Evolutionary conservation across 2,329 filamentous ascomycete genomes (phyloP), one percentile per base, ranked within the genome.

Genomic region (Fusarium praegraminearum): DNA sequence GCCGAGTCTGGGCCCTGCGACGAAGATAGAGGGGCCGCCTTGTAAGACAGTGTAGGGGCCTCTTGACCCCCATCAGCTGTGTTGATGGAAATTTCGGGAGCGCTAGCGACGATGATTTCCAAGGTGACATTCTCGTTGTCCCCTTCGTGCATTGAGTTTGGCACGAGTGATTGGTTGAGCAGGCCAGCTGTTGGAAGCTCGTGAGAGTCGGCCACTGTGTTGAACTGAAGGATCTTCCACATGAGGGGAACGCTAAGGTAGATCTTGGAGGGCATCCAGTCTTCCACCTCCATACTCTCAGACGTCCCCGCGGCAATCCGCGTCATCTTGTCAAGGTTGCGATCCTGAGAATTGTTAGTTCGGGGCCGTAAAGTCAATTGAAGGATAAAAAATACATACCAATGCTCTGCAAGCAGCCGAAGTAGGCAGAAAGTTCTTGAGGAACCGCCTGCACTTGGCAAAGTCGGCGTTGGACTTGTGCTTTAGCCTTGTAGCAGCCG

Each of bases 181-280:
- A 86, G 74, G 5, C 82, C 80, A 4, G 78, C 76, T 0, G 75
- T 75, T 1, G 81, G 76, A 2, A 76, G 74, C 15, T 80, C 78
- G 8, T 77, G 78, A 2, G 78, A 73, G 20, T 81, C 78, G 0
- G 79, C 75, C 10, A 76, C 77, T 32, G 78, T 84, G 69, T 82
- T 84, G 70, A 85, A 82, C 56, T 85, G 83, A 6, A 86, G 73
- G 12, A 85, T 82, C 38, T 84, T 82, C 84, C 84, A 86, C 84
- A 86, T 85, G 7, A 86, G 70, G 2, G 83, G 82, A 1, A 85
- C 82, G 62, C 83, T 85, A 36, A 86, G 83, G 66, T 85, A 82
- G 47, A 86, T 85, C 49, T 83, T 83, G 24, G 83, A 84, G 0
- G 84, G 84, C 76, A 84, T 82, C 84, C 84, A 85, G 67, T 85